Evolutionary conservation across 169 alveolate species (phyloP), one percentile per base, ranked within the genome.

Genomic region (Plasmodium inui): DNA sequence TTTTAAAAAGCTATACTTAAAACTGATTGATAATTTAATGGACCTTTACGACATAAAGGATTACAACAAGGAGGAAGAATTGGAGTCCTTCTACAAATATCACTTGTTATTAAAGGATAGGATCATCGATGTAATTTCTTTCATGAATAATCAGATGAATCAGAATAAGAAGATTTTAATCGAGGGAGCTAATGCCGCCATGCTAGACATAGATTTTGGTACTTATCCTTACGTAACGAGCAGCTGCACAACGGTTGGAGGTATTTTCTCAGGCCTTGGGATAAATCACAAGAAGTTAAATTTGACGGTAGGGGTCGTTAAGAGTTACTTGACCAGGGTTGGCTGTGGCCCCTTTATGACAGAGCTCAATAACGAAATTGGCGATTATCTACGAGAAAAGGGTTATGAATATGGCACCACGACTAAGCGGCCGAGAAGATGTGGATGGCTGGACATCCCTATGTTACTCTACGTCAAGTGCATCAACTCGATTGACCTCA

Each of bases 291-390:
- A 71, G 44, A 76, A 84, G 61, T 86, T 94, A 34, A 94, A 95
- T 79, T 91, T 95, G 79, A 83, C 93, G 1, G 94, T 98, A 17
- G 99, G 99, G 74, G 96, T 98, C 6, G 96, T 97, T 30, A 97
- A 98, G 92, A 99, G 99, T 53, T 99, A 99, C 93, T 98, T 99
- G 32, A 99, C 99, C 9, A 97, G 99, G 89, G 99, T 99, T 8
- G 99, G 99, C 0, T 98, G 96, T 81, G 99, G 99, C 14, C 99
- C 99, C 8, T 98, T 99, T 96, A 99, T 99, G 19, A 98, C 99
- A 22, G 99, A 99, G 85, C 96, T 97, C 32, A 82, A 81, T 37
- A 95, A 97, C 84, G 92, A 41, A n/a, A 86, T 73, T 70, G 98
- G 98, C 41, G 94, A 94, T 12, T 96, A 96, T 83, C 83, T 98